phyloP scores from a whole-genome alignment of 108 stramenopile species.

The Nitzschia inconspicua region DNA sequence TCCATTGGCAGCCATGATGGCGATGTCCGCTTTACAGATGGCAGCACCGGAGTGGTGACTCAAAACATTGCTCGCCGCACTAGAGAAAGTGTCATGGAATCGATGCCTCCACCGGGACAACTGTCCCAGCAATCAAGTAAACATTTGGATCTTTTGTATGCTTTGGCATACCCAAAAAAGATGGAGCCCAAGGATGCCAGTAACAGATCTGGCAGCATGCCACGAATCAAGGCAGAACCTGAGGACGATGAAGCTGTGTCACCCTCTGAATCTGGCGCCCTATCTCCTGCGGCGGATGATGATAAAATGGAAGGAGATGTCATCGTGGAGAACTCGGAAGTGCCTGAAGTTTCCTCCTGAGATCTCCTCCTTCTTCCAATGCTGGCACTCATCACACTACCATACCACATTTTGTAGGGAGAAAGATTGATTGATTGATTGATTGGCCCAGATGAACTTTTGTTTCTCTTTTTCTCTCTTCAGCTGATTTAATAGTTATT shows the following conservation, averaged over 20 bases:
- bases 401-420: too few species aligned
- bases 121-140: constrained; percentile 71
- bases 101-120: constrained; percentile 69
- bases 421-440: too few species aligned
- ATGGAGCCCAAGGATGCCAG: constrained; percentile 29
- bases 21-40: constrained; percentile 73
- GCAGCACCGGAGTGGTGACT: constrained; percentile 62
- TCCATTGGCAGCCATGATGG: constrained; percentile 85
- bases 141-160: constrained; percentile 80
- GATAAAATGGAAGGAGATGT: background rate
- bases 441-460: too few species aligned
- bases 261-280: too few species aligned
- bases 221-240: constrained; percentile 12
- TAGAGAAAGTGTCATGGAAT: constrained; percentile 73
- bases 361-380: too few species aligned
- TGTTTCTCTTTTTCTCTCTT: too few species aligned
- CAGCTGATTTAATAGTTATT: too few species aligned
- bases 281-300: too few species aligned
- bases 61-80: constrained; percentile 58
- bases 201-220: constrained; percentile 24
- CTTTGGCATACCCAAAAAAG: constrained; percentile 76
- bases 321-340: too few species aligned
- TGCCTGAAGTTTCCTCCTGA: too few species aligned
- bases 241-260: background rate
- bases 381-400: too few species aligned